These are phyloP conservation scores for Ephemerocybe angulata DNA, from an alignment of 768 basidiomycete species.

Conservation along the genomic window DNA sequence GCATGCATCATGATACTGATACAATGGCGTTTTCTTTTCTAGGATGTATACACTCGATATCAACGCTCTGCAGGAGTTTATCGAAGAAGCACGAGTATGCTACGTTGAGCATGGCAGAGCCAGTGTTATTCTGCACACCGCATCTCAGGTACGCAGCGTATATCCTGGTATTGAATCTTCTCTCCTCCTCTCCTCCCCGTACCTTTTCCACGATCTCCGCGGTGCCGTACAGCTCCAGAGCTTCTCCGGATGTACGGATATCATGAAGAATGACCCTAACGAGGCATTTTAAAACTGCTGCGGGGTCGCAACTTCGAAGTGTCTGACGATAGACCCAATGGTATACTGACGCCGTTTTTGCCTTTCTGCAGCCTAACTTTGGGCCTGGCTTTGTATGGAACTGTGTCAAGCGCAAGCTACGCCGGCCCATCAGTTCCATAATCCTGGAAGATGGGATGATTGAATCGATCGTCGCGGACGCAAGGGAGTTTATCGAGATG, in stretches of 20 bases:
- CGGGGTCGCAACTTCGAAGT: too few relatives aligned
- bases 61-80: slow-evolving; percentile 28
- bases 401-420: slow-evolving; percentile 43
- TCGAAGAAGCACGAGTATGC: slow-evolving; percentile 32
- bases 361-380: slow-evolving; percentile 29
- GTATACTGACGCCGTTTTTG: too few relatives aligned
- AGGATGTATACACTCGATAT: slow-evolving; percentile 42
- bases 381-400: slow-evolving; percentile 40
- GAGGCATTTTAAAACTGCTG: too few relatives aligned
- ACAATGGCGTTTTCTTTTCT: neutral
- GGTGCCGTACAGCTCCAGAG: neutral
- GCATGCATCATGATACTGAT: neutral
- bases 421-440: slow-evolving; percentile 52
- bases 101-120: slow-evolving; percentile 34
- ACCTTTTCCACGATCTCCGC: neutral
- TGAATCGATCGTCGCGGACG: slow-evolving; percentile 46
- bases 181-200: neutral
- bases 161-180: too few relatives aligned
- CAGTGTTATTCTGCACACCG: slow-evolving; percentile 33
- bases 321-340: too few relatives aligned
- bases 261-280: too few relatives aligned
- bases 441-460: slow-evolving; percentile 47
- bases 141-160: slow-evolving; percentile 29
- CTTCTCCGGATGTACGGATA: too few relatives aligned
- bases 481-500: slow-evolving; percentile 47